Evolutionary conservation across 2,329 filamentous ascomycete species (phyloP), one percentile per base, ranked within the genome.

Genomic region (Colletotrichum filicis): DNA sequence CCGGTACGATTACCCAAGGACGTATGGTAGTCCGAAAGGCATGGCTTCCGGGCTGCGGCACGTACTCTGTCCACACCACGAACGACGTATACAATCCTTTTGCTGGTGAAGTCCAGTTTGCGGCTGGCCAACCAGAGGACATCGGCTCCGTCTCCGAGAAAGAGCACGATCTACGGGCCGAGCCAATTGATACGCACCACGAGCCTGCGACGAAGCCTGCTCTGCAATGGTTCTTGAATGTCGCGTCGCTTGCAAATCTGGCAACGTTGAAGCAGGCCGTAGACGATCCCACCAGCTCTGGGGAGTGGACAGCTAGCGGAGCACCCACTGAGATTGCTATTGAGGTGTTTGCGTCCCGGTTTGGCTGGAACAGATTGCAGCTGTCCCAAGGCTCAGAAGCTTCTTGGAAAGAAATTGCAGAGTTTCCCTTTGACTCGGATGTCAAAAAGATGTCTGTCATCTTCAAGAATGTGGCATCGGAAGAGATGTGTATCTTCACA

Each of bases 321-420:
- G 89, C 91, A 76, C 89, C 89, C 1, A 93, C 91, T 0, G 91
- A 93, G 75, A 92, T 92, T 69, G 91, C 91, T 4, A 90, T 93
- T 28, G 90, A 92, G 75, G 91, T 93, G 1, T 91, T 93, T 73
- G 89, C 90, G 16, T 87, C 86, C 59, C 88, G 91, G 5, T 93
- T 93, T 77, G 83, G 87, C 46, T 88, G 87, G 85, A 87, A 89
- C 63, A 84, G 87, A 24, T 80, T 84, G 16, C 81, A 82, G 28
- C 86, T 86, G 76, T 86, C 84, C 6, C 37, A 42, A 42, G 55
- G 55, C 1, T 62, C 49, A 0, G 82, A 86, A 1, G 80, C 79
- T 8, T 81, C 86, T 0, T 90, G 87, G 88, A 82, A 81, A 26
- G 85, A 90, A 74, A 81, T 89, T 22, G 87, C 88, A 0, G 91